Conservation (phyloP, 805 yeast genomes). For the Huiozyma naganishii region DNA sequence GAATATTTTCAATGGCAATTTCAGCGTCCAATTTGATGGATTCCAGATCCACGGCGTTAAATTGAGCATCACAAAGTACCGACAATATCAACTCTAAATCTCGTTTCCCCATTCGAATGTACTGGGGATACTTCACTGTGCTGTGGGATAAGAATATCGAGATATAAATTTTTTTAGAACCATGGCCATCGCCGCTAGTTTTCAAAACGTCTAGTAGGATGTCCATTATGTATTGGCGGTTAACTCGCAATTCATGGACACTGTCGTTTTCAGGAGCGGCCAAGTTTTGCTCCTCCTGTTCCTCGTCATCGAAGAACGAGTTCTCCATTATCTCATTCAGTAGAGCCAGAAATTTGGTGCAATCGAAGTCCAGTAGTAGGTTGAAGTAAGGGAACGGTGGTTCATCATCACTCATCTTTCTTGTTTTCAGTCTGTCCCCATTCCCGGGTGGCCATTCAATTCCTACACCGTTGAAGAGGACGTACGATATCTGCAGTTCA, state of each 20-base stretch:
- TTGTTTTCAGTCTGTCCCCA: slow-evolving; percentile 27
- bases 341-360: slow-evolving; percentile 51
- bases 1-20: slow-evolving; percentile 59
- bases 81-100: slow-evolving; percentile 38
- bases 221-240: slow-evolving; percentile 70
- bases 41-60: slow-evolving; percentile 1
- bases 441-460: slow-evolving; percentile 37
- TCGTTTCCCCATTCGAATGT: slow-evolving; percentile 58
- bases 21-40: slow-evolving; percentile 48
- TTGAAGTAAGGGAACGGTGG: slow-evolving; percentile 64
- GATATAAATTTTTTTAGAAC: slow-evolving; percentile 27
- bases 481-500: slow-evolving; percentile 35
- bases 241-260: slow-evolving; percentile 25
- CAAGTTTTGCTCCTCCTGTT: slow-evolving; percentile 6
- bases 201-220: slow-evolving; percentile 51
- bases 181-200: slow-evolving; percentile 6
- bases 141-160: slow-evolving; percentile 71
- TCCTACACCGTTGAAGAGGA: slow-evolving; percentile 48
- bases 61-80: slow-evolving; percentile 34
- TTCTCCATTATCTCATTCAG: slow-evolving; percentile 82
- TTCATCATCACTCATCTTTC: slow-evolving; percentile 26
- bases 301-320: slow-evolving; percentile 41
- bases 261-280: not conserved
- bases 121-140: slow-evolving; percentile 78
- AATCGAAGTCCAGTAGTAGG: slow-evolving; percentile 42